phyloP scores from a whole-genome alignment of 331 rosid genomes.

The Malus hybrid region DNA sequence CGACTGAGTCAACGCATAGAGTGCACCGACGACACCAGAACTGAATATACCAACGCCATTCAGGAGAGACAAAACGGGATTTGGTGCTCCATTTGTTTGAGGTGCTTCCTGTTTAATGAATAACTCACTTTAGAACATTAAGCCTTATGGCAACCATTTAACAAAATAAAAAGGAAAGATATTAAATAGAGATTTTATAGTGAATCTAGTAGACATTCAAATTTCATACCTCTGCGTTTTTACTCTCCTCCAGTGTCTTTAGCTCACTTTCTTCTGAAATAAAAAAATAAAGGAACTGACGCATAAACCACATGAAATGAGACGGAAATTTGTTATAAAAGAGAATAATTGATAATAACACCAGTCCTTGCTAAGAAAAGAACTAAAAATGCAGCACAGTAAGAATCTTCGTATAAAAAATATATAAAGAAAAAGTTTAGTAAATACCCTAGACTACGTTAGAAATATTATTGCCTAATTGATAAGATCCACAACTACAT shows the following conservation, averaged over 20 bases:
- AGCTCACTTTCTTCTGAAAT: conserved; percentile 55
- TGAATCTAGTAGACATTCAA: conserved; percentile 31
- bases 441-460: neutral
- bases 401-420: neutral
- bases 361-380: neutral
- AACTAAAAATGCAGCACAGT: neutral
- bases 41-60: conserved; percentile 56
- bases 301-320: conserved; percentile 1
- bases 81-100: conserved; percentile 29
- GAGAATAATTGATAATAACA: neutral
- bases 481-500: neutral
- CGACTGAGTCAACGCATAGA: conserved; percentile 53
- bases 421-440: neutral
- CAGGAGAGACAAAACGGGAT: conserved; percentile 33
- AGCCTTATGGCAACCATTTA: conserved; percentile 15
- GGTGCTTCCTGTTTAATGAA: conserved; percentile 39
- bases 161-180: conserved; percentile 5
- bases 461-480: neutral
- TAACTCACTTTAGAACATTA: conserved; percentile 21
- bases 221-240: conserved; percentile 67
- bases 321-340: neutral
- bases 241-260: conserved; percentile 38
- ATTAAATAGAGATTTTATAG: conserved; percentile 12
- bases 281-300: conserved; percentile 7
- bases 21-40: conserved; percentile 64